These are phyloP conservation scores for Cryptococcus sp. DNA, from an alignment of 1,284 basidiomycete genomes.

Conservation along the genomic window DNA sequence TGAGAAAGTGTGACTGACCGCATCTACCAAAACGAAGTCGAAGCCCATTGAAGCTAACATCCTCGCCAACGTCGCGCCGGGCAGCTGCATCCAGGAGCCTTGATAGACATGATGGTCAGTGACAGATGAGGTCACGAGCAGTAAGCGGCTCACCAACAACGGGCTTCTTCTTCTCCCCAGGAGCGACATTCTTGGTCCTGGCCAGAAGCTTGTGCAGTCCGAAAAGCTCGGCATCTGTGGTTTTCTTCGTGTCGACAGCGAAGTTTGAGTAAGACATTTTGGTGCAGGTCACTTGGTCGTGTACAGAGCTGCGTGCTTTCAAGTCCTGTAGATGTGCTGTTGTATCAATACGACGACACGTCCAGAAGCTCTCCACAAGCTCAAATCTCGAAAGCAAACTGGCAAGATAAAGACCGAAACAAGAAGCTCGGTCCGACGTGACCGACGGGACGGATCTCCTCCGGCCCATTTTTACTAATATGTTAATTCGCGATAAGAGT, in stretches of 20 bases:
- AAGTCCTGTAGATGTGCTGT: not conserved
- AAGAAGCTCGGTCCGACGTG: not conserved
- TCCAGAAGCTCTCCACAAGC: not conserved
- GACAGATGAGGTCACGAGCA: not conserved
- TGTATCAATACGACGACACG: not conserved
- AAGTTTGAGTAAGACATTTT: constrained; percentile 24
- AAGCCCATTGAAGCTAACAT: constrained; percentile 32
- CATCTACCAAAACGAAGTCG: constrained; percentile 26
- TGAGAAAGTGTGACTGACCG: constrained; percentile 4
- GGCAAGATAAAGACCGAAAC: not conserved
- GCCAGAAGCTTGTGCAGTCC: constrained; percentile 26
- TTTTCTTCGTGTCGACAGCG: constrained; percentile 11
- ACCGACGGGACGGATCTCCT: constrained; percentile 4
- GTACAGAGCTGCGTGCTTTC: not conserved
- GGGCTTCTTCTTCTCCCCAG: constrained; percentile 19
- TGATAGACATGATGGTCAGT: not conserved
- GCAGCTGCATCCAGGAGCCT: constrained; percentile 35
- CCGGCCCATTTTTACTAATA: not conserved
- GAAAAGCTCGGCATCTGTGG: constrained; percentile 13
- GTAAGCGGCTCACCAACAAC: constrained; percentile 15
- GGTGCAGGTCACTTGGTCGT: not conserved
- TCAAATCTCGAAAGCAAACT: not conserved
- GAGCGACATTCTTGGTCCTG: constrained; percentile 18
- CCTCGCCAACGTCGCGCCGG: constrained; percentile 28
- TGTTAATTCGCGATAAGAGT: no score